Base-by-base conservation (phyloP, 495 filamentous ascomycete species). In the Pseudomonodictys pantanalensis region DNA sequence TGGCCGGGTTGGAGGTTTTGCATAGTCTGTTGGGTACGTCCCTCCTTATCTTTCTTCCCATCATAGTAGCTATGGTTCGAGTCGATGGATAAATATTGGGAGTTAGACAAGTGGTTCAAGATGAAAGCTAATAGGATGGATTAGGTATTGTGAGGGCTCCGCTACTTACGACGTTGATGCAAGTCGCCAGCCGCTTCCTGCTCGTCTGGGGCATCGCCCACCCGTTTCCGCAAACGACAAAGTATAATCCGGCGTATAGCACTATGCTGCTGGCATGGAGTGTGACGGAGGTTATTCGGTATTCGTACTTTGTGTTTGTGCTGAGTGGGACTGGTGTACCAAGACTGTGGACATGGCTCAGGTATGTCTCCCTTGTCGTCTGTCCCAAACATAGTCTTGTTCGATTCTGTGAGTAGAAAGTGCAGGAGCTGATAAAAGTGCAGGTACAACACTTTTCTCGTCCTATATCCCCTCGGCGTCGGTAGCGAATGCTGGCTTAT, bases 401-500 rank as follows among this genome's bases (percentile, higher is more conserved):
- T 24, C 9, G 30, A 41, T 51, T 52, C 12, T 52, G 11, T 33
- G 23, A 28, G 25, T 11, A 41, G 4, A 24, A 12, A 15, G n/a
- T 32, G 33, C 6, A 12, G 24, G 24, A 32, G 23, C 30, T 51
- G 28, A 57, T 50, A 50, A 5, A 42, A 30, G 18, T 20, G 10
- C 49, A 80, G 79, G 49, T 98, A 98, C 69, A 96, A 95, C 73
- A 86, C 87, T 5, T 98, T 98, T 76, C 89, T 87, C 68, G 74
- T 97, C 22, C 81, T 98, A 18, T 98, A 98, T 69, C 93, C 95
- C 2, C 66, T 97, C 49, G 93, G 93, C 10, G 96, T 97, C 59
- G 77, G 77, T 11, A 91, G 88, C 72, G 93, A 98, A 80, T 86
- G 85, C 39, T 83, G 79, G 66, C 80, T 96, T 66, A 84, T 97